Evolutionary conservation across 148 eudicot species (phyloP), one percentile per base, ranked within the genome.

Genomic region (Rhododendron ferrugineum): DNA sequence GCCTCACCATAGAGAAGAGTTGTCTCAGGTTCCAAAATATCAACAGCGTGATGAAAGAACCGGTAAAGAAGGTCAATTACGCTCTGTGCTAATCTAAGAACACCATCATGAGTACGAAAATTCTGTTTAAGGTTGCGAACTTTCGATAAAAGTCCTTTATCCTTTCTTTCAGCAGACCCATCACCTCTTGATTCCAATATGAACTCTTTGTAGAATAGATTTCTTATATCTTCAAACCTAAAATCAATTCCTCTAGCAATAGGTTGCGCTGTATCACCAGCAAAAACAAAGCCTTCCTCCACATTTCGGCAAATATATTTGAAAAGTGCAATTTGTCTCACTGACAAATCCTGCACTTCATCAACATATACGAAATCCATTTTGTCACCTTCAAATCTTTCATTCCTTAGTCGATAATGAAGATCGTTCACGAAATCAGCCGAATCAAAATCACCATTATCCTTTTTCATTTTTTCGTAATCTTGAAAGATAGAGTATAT

Each of bases 171-270:
- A 60, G 56, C 37, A 22, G n/a, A 44, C 50, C 52, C 83, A 83
- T 85, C 86, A 79, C 44, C 68, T 73, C 64, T 84, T 28, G 87
- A 80, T 60, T 86, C 87, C 89, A 18, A 37, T 18, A 94, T 20
- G 85, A 94, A 94, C 91, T 94, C 92, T 1, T 88, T 90, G 62
- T 89, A 93, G 76, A 93, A 94, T 34, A 94, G 47, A 49, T 91
- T 90, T 87, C 94, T 74, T 76, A 94, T 89, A 82, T 93, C 97
- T 85, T 94, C 90, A 84, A 93, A 93, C 64, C 96, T 84, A 77
- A 95, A 95, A 85, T 95, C 98, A 58, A 95, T 91, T 26, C 98
- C 98, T 82, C 95, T 89, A 44, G 98, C 96, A 84, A 95, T 95
- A 1, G 98, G 93, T 32, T 95, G 98, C 1, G 98, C 98, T 6